These are phyloP conservation scores for Pluteus cervinus DNA, from an alignment of 768 basidiomycete genomes.

Conservation along the genomic window DNA sequence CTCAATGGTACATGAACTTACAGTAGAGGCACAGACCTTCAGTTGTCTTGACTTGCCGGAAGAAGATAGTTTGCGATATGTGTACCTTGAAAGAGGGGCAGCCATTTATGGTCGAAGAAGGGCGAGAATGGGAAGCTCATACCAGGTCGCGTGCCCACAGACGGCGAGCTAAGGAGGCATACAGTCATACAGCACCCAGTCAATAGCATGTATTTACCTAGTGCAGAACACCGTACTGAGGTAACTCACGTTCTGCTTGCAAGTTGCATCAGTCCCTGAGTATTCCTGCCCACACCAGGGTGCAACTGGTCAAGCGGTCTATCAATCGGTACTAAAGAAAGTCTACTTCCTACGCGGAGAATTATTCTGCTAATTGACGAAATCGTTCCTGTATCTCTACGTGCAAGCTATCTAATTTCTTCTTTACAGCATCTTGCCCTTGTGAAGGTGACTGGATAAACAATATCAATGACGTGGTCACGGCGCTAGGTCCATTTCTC, in stretches of 20 bases:
- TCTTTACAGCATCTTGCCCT: slow-evolving; percentile 77
- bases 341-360: too few species aligned
- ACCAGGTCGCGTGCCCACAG: slow-evolving; percentile 49
- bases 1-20: too few species aligned
- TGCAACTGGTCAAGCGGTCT: too few species aligned
- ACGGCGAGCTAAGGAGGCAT: slow-evolving; percentile 30
- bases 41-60: slow-evolving; percentile 47
- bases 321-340: too few species aligned
- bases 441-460: slow-evolving; percentile 75
- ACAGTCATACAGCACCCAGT: slow-evolving; percentile 12
- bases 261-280: too few species aligned
- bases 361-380: slow-evolving; percentile 77
- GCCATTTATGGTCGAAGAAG: slow-evolving; percentile 64
- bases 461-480: too few species aligned
- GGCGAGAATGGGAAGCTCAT: slow-evolving; percentile 51
- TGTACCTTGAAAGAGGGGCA: slow-evolving; percentile 54
- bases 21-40: too few species aligned
- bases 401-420: slow-evolving; percentile 77
- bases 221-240: too few species aligned
- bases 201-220: too few species aligned
- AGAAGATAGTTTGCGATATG: slow-evolving; percentile 49
- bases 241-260: too few species aligned
- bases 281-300: too few species aligned
- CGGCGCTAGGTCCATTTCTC: too few species aligned
- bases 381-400: slow-evolving; percentile 91